phyloP scores from a whole-genome alignment of 352 stramenopile species.

The Globisporangium recalcitrans region DNA sequence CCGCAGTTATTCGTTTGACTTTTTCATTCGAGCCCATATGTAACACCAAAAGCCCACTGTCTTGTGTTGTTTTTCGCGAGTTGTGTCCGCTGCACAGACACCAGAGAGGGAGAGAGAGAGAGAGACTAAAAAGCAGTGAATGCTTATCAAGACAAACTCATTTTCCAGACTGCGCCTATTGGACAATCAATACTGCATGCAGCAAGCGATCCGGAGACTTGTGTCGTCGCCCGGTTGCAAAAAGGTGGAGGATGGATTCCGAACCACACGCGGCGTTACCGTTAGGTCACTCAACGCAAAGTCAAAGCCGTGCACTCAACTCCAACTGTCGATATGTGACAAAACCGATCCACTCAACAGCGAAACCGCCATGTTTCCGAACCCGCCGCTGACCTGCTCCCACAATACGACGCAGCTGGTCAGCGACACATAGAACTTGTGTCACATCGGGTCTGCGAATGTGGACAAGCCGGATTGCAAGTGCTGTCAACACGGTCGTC shows the following conservation, averaged over 20 bases:
- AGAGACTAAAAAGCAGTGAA: neutral
- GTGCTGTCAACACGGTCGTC: constrained; percentile 1
- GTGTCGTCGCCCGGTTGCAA: neutral
- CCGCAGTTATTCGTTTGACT: neutral
- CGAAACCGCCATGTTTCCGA: neutral
- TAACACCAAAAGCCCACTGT: neutral
- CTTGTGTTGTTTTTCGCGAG: neutral
- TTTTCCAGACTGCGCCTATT: too few relatives aligned
- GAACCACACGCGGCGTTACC: neutral
- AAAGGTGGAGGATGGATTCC: neutral
- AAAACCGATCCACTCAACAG: neutral
- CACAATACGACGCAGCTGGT: neutral
- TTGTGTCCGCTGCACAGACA: neutral
- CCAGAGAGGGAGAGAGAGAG: neutral
- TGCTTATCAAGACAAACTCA: neutral
- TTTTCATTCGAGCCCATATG: constrained; percentile 10
- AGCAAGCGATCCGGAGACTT: neutral
- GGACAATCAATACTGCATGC: neutral
- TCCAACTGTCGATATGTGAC: constrained; percentile 5
- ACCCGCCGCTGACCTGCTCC: neutral
- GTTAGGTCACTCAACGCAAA: too few relatives aligned
- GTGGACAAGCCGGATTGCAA: neutral
- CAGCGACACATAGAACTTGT: neutral
- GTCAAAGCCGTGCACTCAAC: too few relatives aligned
- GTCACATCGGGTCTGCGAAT: neutral